Evolutionary conservation across 352 stramenopile species (phyloP).

Genomic region (Pythium rishiriense): DNA sequence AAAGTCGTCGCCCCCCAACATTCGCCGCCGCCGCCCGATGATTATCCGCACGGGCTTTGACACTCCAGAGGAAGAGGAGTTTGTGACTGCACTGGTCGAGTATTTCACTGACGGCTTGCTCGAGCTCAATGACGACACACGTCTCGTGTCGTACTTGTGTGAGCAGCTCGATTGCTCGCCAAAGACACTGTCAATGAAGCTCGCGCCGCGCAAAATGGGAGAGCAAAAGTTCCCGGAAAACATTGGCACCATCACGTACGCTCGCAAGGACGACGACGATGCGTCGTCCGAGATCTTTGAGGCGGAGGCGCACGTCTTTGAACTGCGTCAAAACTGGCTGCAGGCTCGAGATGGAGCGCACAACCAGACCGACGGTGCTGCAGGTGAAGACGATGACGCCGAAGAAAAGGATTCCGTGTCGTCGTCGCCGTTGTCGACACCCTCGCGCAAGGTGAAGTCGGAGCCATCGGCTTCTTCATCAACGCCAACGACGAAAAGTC

Average conservation of each 20-base stretch:
- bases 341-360: slow-evolving; percentile 33
- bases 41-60: slow-evolving; percentile 82
- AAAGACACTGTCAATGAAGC: slow-evolving; percentile 71
- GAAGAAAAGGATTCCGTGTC: slow-evolving; percentile 7
- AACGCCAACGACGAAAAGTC: slow-evolving; percentile 15
- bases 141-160: slow-evolving; percentile 58
- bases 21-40: slow-evolving; percentile 45
- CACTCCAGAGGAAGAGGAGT: slow-evolving; percentile 59
- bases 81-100: slow-evolving; percentile 57
- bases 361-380: slow-evolving; percentile 1
- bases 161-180: slow-evolving; percentile 51
- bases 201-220: slow-evolving; percentile 49
- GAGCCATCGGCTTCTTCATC: slow-evolving; percentile 1
- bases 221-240: slow-evolving; percentile 63
- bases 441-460: slow-evolving; percentile 18
- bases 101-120: slow-evolving; percentile 63
- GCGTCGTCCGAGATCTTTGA: slow-evolving; percentile 53
- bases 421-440: slow-evolving; percentile 18
- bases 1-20: slow-evolving; percentile 21
- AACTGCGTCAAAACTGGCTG: slow-evolving; percentile 48
- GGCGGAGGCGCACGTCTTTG: slow-evolving; percentile 44
- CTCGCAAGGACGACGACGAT: slow-evolving; percentile 39
- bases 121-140: slow-evolving; percentile 52
- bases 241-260: slow-evolving; percentile 55
- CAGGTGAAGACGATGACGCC: slow-evolving; percentile 6